phyloP scores from a whole-genome alignment of 192 early-diverging fungal genomes.

The Mortierella claussenii region DNA sequence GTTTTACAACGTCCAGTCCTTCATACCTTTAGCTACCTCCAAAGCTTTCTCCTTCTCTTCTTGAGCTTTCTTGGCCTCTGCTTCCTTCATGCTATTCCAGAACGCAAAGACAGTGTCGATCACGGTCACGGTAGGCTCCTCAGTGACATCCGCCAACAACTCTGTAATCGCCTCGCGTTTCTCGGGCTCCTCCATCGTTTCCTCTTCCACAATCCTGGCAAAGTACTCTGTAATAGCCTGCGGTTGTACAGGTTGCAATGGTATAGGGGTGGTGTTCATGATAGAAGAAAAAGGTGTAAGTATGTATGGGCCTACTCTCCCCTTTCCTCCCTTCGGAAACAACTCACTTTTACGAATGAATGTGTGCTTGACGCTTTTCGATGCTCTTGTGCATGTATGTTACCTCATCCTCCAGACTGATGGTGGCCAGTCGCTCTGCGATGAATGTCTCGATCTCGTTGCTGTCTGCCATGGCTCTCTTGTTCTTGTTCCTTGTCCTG shows the following conservation, averaged over 20 bases:
- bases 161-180: constrained; percentile 75
- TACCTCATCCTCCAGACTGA: constrained; percentile 51
- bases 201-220: constrained; percentile 70
- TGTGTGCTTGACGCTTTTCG: too few relatives aligned
- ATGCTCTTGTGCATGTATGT: too few relatives aligned
- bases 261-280: too few relatives aligned
- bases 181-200: constrained; percentile 71
- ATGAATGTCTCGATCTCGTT: constrained; percentile 45
- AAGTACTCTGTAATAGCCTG: constrained; percentile 78
- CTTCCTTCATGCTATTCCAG: constrained; percentile 50
- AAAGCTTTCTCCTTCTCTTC: constrained; percentile 53
- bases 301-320: too few relatives aligned
- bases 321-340: too few relatives aligned
- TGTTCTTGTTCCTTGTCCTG: neutral
- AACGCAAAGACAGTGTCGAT: constrained; percentile 57
- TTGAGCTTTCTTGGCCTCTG: constrained; percentile 41
- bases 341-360: too few relatives aligned
- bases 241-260: too few relatives aligned
- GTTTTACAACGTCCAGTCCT: too few relatives aligned
- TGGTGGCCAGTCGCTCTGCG: constrained; percentile 30
- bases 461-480: constrained; percentile 25
- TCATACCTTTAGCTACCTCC: constrained; percentile 50
- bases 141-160: constrained; percentile 71
- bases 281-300: too few relatives aligned
- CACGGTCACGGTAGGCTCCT: constrained; percentile 55